Percentiles rank a stretch among this genome's conserved stretches.
Conservation (phyloP, 2,329 filamentous ascomycete genomes). For the Furcasterigmium furcatum region DNA sequence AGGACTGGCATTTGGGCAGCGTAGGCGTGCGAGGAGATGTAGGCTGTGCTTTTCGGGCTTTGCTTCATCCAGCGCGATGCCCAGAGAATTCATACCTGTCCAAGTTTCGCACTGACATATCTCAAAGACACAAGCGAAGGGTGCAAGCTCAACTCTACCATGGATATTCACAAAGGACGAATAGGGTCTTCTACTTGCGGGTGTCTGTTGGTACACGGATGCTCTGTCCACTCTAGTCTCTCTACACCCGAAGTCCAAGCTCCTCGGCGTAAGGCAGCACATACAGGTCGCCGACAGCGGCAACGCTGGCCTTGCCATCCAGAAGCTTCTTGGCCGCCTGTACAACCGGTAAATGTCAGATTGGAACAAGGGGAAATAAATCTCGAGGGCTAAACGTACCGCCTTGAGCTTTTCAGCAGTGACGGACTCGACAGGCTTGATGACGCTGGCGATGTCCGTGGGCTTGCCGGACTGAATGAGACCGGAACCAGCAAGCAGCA, state of each 20-base stretch:
- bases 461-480: slow-evolving; percentile 78
- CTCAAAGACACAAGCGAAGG: no score
- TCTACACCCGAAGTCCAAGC: slow-evolving; percentile 90
- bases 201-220: slow-evolving; percentile 40
- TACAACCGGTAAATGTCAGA: slow-evolving; percentile 17
- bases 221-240: slow-evolving; percentile 18
- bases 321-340: slow-evolving; percentile 87
- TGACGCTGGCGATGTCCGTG: slow-evolving; percentile 78
- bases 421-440: slow-evolving; percentile 76
- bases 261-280: slow-evolving; percentile 91
- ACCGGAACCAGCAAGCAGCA: slow-evolving; percentile 81
- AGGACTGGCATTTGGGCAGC: no score
- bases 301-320: slow-evolving; percentile 84
- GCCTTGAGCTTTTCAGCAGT: slow-evolving; percentile 80
- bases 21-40: no score
- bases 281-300: slow-evolving; percentile 87
- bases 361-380: background rate
- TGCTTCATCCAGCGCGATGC: no score
- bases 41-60: no score
- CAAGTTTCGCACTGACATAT: no score
- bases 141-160: no score
- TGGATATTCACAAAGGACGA: slow-evolving; percentile 38
- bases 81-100: no score
- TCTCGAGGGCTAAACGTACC: no score
- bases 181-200: slow-evolving; percentile 1